These are phyloP conservation scores for Phaffomyces antillensis DNA, from an alignment of 805 yeast genomes.

Conservation along the genomic window DNA sequence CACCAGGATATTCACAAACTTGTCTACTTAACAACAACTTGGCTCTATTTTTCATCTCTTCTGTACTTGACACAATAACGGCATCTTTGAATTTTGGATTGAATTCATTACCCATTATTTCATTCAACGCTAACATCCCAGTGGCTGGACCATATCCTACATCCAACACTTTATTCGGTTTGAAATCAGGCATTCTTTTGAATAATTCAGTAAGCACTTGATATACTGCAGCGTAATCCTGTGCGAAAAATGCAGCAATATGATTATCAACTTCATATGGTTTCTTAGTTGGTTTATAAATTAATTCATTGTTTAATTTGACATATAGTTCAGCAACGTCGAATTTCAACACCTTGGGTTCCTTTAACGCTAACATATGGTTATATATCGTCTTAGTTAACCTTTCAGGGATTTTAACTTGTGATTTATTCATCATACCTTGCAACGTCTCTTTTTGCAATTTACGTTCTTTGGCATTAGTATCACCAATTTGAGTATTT, in stretches of 20 bases:
- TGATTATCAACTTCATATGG: slow-evolving; percentile 67
- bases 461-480: slow-evolving; percentile 31
- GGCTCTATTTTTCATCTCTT: slow-evolving; percentile 71
- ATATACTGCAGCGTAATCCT: slow-evolving; percentile 64
- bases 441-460: slow-evolving; percentile 48
- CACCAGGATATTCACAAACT: slow-evolving; percentile 36
- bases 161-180: slow-evolving; percentile 64
- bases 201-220: slow-evolving; percentile 64
- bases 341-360: slow-evolving; percentile 58
- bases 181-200: slow-evolving; percentile 49
- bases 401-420: slow-evolving; percentile 46
- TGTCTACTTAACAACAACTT: slow-evolving; percentile 70
- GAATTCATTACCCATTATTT: slow-evolving; percentile 62
- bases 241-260: slow-evolving; percentile 72
- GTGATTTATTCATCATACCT: slow-evolving; percentile 46
- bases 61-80: slow-evolving; percentile 59
- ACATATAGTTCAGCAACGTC: slow-evolving; percentile 52
- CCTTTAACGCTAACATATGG: slow-evolving; percentile 50
- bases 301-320: slow-evolving; percentile 41
- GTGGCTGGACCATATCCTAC: slow-evolving; percentile 90
- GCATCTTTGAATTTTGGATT: slow-evolving; percentile 60
- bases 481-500: not conserved
- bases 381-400: slow-evolving; percentile 55
- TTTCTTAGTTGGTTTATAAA: slow-evolving; percentile 42
- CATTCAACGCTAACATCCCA: slow-evolving; percentile 84